Conservation (phyloP, 306 rosid genomes). For the Rubus parviflorus region DNA sequence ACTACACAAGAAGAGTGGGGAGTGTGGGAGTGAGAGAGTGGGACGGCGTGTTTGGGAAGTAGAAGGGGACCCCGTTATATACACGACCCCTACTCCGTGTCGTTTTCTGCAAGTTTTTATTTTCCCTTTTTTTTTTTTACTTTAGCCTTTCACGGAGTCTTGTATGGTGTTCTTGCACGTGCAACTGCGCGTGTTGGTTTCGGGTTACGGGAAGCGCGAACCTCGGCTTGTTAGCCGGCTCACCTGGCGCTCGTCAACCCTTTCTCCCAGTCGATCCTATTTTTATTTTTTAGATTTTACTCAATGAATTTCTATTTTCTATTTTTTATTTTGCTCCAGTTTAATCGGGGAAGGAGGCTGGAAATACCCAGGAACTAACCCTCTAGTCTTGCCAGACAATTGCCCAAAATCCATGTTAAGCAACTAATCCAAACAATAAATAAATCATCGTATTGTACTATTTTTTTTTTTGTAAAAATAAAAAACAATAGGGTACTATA, state of each 20-base stretch:
- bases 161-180: constrained; percentile 53
- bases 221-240: constrained; percentile 63
- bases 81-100: neutral
- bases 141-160: neutral
- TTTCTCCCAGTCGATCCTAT: neutral
- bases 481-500: neutral
- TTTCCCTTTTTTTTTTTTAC: neutral
- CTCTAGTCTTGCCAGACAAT: neutral
- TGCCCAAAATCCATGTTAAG: neutral
- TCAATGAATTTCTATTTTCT: neutral
- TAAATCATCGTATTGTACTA: neutral
- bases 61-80: constrained; percentile 6
- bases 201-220: constrained; percentile 51
- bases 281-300: neutral
- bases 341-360: constrained; percentile 8
- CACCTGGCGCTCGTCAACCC: constrained; percentile 41
- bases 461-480: neutral
- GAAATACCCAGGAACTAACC: constrained; percentile 12
- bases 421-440: constrained; percentile 6
- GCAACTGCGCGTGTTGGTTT: constrained; percentile 52
- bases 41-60: constrained; percentile 12
- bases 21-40: neutral
- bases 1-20: neutral
- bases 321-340: neutral
- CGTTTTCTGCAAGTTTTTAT: neutral